Base-by-base conservation (phyloP, 2,329 filamentous ascomycete genomes). In the Grosmannia serpens region DNA sequence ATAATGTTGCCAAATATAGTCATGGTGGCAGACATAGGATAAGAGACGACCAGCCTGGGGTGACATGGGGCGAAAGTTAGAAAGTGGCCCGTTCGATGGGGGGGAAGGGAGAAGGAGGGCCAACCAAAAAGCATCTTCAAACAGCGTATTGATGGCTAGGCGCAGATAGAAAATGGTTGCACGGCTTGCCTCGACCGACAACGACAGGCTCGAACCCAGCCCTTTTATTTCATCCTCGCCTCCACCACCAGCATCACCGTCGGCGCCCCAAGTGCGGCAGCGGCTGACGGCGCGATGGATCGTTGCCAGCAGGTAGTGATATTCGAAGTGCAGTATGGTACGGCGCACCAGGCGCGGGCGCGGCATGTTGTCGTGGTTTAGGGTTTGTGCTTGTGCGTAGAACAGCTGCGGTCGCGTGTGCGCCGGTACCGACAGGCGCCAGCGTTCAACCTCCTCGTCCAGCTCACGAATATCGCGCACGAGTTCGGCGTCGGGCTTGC, bases 1-100 rank as follows among this genome's bases (percentile, higher is more conserved):
- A 84, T 67, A 33, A 83, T 74, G 60, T 77, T 80, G 68, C 77
- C 80, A 63, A 83, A 84, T 0, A 84, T 70, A 1, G 73, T 74
- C 57, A 82, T 69, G 17, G 81, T 69, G 1, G 80, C 80, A 0
- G 77, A 76, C 58, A 80, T 75, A 1, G 80, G 80, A 58, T 83
- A 83, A 63, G 81, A 83, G 2, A 81, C 70, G 4, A 82, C 66
- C n/a, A 75, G 67, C 78, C 80, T 82, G 26, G 17, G 22, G 8
- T 4, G 24, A 27, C 26, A 29, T 9, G 38, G 38, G 4, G 8
- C 5, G n/a, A 33, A 20, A 35, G 44, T 27, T 35, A 33, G 33
- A 52, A 3, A 27, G 15, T 35, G 20, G 20, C 41, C 20, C 17
- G 50, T 35, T 8, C 35, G 31, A 41, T 38, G 13, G 27, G 13